A percentile compares a stretch with the other conserved stretches of the same genome.
Evolutionary conservation across 2,329 filamentous ascomycete species (phyloP).

Genomic region (Pleomassaria siparia): DNA sequence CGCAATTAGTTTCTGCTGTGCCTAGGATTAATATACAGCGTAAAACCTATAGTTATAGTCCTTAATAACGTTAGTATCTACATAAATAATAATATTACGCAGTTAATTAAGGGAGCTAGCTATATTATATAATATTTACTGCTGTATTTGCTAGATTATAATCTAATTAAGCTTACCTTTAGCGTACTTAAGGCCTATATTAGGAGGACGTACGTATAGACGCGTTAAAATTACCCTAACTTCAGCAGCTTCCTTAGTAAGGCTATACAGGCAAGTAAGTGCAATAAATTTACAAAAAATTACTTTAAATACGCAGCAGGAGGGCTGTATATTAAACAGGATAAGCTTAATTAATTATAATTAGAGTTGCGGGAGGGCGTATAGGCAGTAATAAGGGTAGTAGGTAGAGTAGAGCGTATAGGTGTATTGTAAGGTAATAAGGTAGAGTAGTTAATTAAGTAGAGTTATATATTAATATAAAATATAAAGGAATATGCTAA

Average conservation of each 20-base stretch:
- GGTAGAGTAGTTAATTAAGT: background rate
- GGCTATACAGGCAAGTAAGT: background rate
- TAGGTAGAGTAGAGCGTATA: too few species aligned
- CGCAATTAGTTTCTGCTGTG: background rate
- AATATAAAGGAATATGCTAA: background rate
- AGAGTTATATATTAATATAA: background rate
- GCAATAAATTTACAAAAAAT: background rate
- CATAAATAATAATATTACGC: background rate
- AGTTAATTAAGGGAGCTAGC: background rate
- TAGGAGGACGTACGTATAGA: background rate
- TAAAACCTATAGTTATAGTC: background rate
- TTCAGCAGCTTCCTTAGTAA: background rate
- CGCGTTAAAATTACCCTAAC: background rate
- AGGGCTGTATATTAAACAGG: background rate
- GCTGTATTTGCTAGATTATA: background rate
- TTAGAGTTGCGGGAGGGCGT: background rate
- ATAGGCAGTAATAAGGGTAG: background rate
- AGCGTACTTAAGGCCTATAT: background rate
- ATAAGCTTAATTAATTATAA: background rate
- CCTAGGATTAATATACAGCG: background rate
- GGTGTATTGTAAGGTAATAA: background rate
- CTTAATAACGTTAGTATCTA: background rate
- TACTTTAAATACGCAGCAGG: background rate
- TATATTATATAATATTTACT: background rate
- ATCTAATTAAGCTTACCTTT: conserved; percentile 3